Conservation (phyloP, 352 stramenopile species). For the Phytophthora crassamura region DNA sequence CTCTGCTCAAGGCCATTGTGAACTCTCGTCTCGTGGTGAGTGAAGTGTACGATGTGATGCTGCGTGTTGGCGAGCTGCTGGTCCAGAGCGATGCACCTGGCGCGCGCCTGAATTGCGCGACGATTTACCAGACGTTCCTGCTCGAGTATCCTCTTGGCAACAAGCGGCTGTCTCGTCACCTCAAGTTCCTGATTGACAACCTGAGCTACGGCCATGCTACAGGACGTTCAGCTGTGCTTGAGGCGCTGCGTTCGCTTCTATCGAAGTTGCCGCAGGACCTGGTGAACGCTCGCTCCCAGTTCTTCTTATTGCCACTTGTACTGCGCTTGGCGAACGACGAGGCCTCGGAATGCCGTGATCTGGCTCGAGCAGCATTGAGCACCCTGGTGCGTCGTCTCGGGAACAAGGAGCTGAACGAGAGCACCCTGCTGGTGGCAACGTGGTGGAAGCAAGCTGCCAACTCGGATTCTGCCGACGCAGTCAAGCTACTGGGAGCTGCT, state of each 20-base stretch:
- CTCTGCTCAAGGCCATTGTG: constrained; percentile 93
- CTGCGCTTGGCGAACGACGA: constrained; percentile 97
- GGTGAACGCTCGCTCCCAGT: constrained; percentile 92
- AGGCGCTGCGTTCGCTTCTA: constrained; percentile 89
- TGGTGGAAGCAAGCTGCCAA: constrained; percentile 80
- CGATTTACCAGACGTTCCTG: constrained; percentile 92
- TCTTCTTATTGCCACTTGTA: constrained; percentile 97
- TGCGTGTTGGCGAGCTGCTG: constrained; percentile 93
- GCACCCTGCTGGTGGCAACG: constrained; percentile 85
- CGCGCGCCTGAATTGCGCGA: constrained; percentile 81
- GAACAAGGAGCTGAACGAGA: constrained; percentile 91
- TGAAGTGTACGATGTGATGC: constrained; percentile 97
- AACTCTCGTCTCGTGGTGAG: constrained; percentile 91
- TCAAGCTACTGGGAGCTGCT: constrained; percentile 72
- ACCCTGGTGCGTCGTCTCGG: constrained; percentile 90
- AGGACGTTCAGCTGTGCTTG: constrained; percentile 91
- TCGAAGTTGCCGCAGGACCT: constrained; percentile 93
- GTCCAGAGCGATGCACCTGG: constrained; percentile 93
- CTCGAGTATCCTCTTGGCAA: constrained; percentile 95
- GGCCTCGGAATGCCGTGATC: constrained; percentile 85
- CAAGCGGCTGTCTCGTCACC: constrained; percentile 93
- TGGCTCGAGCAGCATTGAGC: constrained; percentile 81
- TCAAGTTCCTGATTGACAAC: constrained; percentile 96
- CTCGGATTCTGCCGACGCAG: constrained; percentile 41
- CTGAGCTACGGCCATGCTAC: constrained; percentile 96